phyloP scores from a whole-genome alignment of 2,329 filamentous ascomycete species.

The Camptophora hylomeconis region DNA sequence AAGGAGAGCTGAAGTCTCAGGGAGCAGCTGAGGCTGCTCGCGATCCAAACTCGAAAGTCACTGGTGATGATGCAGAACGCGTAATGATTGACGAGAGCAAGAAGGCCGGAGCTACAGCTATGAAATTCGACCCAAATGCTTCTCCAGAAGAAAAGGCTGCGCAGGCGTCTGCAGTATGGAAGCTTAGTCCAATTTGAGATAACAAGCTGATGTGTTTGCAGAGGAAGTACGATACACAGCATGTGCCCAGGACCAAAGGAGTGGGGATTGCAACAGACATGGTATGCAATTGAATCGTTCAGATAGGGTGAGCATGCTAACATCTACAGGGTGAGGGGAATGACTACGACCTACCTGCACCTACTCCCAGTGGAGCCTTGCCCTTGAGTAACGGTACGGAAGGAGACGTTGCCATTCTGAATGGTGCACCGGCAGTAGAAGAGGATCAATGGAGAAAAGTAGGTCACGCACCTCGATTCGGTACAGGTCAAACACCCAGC shows the following conservation, averaged over 20 bases:
- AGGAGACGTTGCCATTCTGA: constrained; percentile 45
- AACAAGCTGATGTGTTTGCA: constrained; percentile 29
- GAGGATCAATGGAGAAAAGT: constrained; percentile 50
- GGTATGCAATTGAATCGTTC: too few species aligned
- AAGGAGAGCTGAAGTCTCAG: constrained; percentile 63
- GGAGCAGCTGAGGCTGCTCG: constrained; percentile 64
- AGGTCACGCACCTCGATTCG: constrained; percentile 83
- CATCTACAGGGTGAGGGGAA: constrained; percentile 48
- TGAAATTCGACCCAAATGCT: constrained; percentile 77
- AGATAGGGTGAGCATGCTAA: too few species aligned
- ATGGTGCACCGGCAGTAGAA: constrained; percentile 33
- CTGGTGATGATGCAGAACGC: constrained; percentile 57
- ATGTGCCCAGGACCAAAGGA: constrained; percentile 21
- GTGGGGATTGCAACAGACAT: constrained; percentile 60
- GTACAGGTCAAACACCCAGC: constrained; percentile 35
- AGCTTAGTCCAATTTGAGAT: background rate
- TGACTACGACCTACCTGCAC: constrained; percentile 66
- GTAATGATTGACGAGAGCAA: constrained; percentile 64
- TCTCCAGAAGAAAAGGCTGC: constrained; percentile 71
- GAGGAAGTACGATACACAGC: constrained; percentile 24
- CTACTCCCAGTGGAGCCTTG: too few species aligned
- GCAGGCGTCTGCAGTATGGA: constrained; percentile 55
- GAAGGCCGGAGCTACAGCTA: constrained; percentile 66
- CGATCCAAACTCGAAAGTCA: constrained; percentile 55
- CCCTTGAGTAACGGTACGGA: too few species aligned